These are phyloP conservation scores for Scutellaria barbata DNA, from an alignment of 257 asterid genomes.

Conservation along the genomic window DNA sequence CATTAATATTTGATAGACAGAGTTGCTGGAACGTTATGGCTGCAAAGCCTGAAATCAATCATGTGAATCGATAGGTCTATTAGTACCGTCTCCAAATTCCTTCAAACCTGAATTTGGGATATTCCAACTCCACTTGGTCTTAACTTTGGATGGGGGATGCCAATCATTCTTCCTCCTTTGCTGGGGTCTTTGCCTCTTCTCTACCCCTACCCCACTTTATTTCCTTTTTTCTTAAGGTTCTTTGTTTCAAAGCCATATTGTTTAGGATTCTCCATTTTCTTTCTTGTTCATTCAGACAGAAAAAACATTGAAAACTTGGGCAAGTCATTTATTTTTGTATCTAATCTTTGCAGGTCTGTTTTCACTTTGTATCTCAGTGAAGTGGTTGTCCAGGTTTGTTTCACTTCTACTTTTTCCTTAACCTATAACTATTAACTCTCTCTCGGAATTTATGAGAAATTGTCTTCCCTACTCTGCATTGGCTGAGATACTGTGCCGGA, in stretches of 20 bases:
- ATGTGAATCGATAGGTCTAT: background rate
- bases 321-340: conserved; percentile 30
- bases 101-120: background rate
- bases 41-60: background rate
- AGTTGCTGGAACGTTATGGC: background rate
- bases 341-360: conserved; percentile 64
- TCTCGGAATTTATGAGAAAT: conserved; percentile 9
- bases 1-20: background rate
- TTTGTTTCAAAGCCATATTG: conserved; percentile 1
- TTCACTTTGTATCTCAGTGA: conserved; percentile 72
- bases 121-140: background rate
- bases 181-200: no score
- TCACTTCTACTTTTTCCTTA: conserved; percentile 34
- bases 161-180: background rate
- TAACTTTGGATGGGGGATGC: conserved; percentile 2
- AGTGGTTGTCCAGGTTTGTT: conserved; percentile 78
- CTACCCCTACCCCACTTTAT: no score
- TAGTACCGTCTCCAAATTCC: conserved; percentile 3
- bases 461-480: background rate
- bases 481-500: background rate
- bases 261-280: conserved; percentile 1
- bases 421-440: conserved; percentile 14
- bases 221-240: no score
- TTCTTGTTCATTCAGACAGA: background rate
- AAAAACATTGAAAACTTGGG: conserved; percentile 4